These are phyloP conservation scores for Albatrellus ellisii DNA, from an alignment of 768 basidiomycete species.

Conservation along the genomic window DNA sequence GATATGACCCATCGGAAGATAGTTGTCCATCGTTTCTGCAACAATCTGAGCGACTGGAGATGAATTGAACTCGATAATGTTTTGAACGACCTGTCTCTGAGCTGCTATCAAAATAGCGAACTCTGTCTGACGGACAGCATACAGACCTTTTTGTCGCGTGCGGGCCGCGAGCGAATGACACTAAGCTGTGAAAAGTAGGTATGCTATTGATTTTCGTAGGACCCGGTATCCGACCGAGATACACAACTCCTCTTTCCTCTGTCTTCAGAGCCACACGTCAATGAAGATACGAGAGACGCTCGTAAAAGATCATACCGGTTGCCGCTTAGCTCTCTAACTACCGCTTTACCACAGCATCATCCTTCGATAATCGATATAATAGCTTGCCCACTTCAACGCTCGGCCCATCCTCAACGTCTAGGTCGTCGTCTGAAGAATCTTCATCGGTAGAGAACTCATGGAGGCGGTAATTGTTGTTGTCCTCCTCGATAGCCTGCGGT, in stretches of 20 bases:
- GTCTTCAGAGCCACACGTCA: conserved; percentile 23
- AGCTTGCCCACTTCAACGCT: conserved; percentile 58
- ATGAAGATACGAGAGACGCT: conserved; percentile 5
- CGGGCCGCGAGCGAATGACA: conserved; percentile 76
- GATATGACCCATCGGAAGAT: conserved; percentile 89
- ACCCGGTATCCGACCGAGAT: conserved; percentile 90
- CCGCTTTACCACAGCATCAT: conserved; percentile 64
- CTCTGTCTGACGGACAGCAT: background rate
- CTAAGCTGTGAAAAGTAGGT: conserved; percentile 95
- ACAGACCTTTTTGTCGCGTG: conserved; percentile 82
- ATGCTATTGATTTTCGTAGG: conserved; percentile 90
- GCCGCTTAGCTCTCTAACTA: conserved; percentile 39
- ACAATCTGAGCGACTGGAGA: conserved; percentile 87
- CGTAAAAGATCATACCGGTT: conserved; percentile 39
- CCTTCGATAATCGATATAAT: conserved; percentile 83
- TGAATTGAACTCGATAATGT: conserved; percentile 95
- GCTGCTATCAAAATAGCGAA: background rate
- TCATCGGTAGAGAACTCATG: conserved; percentile 71
- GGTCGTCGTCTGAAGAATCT: conserved; percentile 68
- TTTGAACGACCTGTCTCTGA: conserved; percentile 85
- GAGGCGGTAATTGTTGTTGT: conserved; percentile 31
- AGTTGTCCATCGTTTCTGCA: conserved; percentile 98
- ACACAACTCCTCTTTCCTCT: conserved; percentile 72
- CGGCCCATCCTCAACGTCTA: conserved; percentile 35
- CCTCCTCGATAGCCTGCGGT: background rate